Conservation (phyloP, 1,284 basidiomycete species). For the Hymenochaete sp. region DNA sequence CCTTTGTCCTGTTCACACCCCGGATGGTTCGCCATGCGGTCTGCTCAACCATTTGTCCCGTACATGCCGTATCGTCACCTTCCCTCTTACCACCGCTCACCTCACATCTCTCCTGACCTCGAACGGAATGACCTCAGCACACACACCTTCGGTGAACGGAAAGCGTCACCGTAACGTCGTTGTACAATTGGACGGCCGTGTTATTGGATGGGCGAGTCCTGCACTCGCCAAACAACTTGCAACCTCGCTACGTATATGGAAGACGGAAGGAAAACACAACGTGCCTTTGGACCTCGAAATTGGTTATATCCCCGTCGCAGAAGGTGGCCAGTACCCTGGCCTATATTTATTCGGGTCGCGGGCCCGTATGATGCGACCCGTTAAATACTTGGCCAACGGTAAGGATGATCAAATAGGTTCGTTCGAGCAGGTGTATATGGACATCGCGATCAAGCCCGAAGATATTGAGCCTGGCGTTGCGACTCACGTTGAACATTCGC, state of each 20-base stretch:
- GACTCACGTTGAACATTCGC: conserved; percentile 88
- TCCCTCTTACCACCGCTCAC: conserved; percentile 66
- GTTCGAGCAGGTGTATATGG: conserved; percentile 99
- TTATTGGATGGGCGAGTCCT: conserved; percentile 93
- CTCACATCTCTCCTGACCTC: conserved; percentile 78
- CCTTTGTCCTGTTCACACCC: conserved; percentile 97
- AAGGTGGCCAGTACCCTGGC: conserved; percentile 95
- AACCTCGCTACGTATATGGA: conserved; percentile 83
- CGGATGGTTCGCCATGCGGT: conserved; percentile 97
- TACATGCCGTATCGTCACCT: conserved; percentile 86
- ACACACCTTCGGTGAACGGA: conserved; percentile 73
- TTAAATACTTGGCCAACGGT: conserved; percentile 84
- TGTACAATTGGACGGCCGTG: conserved; percentile 89
- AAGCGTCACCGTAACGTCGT: conserved; percentile 59
- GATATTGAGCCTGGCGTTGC: conserved; percentile 82
- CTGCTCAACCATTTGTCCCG: conserved; percentile 95
- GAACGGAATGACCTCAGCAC: conserved; percentile 93
- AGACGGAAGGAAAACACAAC: conserved; percentile 79
- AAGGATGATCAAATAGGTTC: conserved; percentile 87
- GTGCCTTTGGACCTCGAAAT: conserved; percentile 95
- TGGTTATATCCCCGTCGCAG: conserved; percentile 82
- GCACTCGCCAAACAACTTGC: conserved; percentile 75
- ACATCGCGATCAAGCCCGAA: conserved; percentile 86
- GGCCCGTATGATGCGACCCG: conserved; percentile 97
- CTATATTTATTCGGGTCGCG: conserved; percentile 87